Conservation (phyloP, 371 early-diverging fungal genomes). For the Saksenaea vasiformis region DNA sequence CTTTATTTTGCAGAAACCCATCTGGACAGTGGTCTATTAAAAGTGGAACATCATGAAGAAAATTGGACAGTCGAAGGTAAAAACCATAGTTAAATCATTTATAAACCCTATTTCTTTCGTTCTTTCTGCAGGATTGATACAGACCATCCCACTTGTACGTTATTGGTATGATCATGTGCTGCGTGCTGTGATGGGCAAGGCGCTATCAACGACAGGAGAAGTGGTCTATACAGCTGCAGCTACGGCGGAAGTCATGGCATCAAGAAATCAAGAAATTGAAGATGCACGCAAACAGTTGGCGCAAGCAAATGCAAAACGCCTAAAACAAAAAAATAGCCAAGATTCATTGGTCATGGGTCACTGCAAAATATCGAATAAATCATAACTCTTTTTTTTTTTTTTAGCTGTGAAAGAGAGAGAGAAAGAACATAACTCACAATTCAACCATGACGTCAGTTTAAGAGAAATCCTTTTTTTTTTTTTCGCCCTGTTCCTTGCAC, state of each 20-base stretch:
- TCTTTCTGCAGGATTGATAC: conserved; percentile 41
- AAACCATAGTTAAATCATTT: no score
- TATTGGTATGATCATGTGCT: conserved; percentile 66
- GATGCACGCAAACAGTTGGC: conserved; percentile 12
- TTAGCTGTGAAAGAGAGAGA: neutral
- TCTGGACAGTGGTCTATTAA: conserved; percentile 27
- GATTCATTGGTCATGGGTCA: neutral
- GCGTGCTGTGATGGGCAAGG: conserved; percentile 48
- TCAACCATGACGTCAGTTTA: neutral
- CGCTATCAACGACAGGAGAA: conserved; percentile 55
- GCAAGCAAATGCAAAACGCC: conserved; percentile 6
- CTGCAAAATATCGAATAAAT: neutral
- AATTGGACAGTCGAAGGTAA: conserved; percentile 33
- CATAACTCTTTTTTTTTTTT: neutral
- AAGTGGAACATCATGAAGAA: conserved; percentile 23
- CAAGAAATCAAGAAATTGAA: conserved; percentile 31
- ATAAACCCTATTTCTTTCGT: no score
- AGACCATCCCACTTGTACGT: conserved; percentile 54
- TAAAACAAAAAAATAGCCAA: neutral
- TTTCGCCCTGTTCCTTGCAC: neutral
- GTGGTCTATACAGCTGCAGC: conserved; percentile 52
- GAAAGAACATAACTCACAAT: neutral
- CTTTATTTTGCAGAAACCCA: conserved; percentile 26
- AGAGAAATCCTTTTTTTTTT: conserved; percentile 8
- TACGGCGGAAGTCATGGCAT: conserved; percentile 26